phyloP scores from a whole-genome alignment of 78 protist species.

The Emiliania huxleyi region DNA sequence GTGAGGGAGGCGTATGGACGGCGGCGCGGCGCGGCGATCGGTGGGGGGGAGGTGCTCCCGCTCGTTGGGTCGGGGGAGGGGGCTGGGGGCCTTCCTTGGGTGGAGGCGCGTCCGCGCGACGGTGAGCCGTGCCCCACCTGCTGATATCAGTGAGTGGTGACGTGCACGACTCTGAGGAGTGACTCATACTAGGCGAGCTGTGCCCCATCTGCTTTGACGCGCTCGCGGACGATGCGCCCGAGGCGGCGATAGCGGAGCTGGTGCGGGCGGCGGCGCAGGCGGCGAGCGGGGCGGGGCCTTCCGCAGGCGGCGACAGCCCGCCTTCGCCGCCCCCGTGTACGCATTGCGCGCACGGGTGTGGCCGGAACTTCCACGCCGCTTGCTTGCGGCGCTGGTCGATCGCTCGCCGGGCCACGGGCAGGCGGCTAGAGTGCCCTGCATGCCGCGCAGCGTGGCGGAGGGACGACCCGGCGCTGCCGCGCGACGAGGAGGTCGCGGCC shows the following conservation, averaged over 20 bases:
- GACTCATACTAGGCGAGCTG: too few species aligned
- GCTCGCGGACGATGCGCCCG: background rate
- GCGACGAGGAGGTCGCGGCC: background rate
- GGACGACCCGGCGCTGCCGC: background rate
- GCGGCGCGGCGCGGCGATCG: background rate
- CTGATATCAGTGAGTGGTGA: too few species aligned
- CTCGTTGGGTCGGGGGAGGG: background rate
- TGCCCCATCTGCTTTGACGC: background rate
- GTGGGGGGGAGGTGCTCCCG: background rate
- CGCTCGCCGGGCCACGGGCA: background rate
- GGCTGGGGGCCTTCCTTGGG: background rate
- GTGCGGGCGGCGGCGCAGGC: background rate
- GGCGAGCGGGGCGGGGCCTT: background rate
- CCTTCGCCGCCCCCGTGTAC: background rate
- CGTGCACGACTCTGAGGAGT: too few species aligned
- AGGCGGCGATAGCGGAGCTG: background rate
- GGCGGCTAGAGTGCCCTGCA: background rate
- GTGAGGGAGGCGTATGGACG: background rate
- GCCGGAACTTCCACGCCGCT: background rate
- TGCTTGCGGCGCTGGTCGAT: background rate
- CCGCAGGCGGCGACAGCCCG: background rate
- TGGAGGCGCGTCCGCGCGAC: background rate
- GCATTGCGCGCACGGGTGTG: constrained; percentile 2
- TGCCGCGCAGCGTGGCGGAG: background rate
- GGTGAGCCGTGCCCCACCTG: background rate